phyloP scores from a whole-genome alignment of 2,329 filamentous ascomycete genomes.

The Nannizzia gypsea region DNA sequence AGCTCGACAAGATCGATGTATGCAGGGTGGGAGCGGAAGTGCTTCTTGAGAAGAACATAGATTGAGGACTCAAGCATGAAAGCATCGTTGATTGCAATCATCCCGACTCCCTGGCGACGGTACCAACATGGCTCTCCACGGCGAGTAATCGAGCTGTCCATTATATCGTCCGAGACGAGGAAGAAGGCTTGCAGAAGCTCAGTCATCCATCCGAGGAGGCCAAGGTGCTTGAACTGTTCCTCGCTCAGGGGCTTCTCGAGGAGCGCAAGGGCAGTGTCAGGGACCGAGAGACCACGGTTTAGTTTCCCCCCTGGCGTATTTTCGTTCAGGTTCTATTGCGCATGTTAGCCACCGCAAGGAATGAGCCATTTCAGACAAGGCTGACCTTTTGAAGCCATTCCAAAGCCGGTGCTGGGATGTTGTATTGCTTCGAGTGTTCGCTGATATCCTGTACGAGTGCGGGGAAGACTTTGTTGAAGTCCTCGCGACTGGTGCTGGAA shows the following conservation, averaged over 20 bases:
- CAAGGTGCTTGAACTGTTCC: constrained; percentile 83
- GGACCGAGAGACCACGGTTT: constrained; percentile 80
- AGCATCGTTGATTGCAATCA: constrained; percentile 96
- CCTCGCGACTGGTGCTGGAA: constrained; percentile 54
- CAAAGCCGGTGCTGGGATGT: constrained; percentile 65
- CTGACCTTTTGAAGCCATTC: constrained; percentile 76
- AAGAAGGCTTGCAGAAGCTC: constrained; percentile 98
- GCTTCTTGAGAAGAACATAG: constrained; percentile 84
- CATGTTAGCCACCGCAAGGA: neutral
- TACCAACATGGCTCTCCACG: constrained; percentile 97
- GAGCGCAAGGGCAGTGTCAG: constrained; percentile 26
- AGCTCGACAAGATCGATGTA: constrained; percentile 91
- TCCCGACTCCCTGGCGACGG: constrained; percentile 73
- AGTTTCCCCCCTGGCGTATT: constrained; percentile 94
- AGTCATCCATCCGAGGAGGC: constrained; percentile 90
- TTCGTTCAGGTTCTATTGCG: constrained; percentile 58
- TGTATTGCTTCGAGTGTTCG: constrained; percentile 67
- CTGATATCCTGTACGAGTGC: constrained; percentile 72
- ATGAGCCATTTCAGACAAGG: neutral
- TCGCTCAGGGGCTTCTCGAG: constrained; percentile 13
- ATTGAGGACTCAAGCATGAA: constrained; percentile 90
- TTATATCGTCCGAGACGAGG: constrained; percentile 96
- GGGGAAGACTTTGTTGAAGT: constrained; percentile 86
- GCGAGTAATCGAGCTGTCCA: constrained; percentile 91
- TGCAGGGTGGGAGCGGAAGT: constrained; percentile 74